These are phyloP conservation scores for Leavenworthia alabamica DNA, from an alignment of 345 rosid species.

Conservation along the genomic window DNA sequence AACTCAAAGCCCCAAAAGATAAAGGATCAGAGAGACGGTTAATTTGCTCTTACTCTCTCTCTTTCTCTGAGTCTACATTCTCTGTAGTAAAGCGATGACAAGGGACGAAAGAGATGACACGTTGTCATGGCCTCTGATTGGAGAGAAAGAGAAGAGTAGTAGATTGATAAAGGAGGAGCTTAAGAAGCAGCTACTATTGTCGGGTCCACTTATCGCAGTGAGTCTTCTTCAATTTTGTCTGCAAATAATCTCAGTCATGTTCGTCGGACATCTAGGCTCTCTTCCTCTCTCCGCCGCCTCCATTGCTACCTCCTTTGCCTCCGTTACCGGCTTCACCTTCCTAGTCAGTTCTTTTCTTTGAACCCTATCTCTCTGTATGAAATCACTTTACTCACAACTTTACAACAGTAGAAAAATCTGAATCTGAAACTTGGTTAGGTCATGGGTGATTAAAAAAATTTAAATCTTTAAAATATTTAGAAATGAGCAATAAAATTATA, in stretches of 20 bases:
- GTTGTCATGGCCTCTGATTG: slow-evolving; percentile 16
- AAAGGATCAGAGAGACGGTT: neutral
- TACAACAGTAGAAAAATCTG: neutral
- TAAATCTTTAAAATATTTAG: neutral
- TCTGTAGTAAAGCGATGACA: neutral
- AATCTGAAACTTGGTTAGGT: neutral
- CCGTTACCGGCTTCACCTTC: slow-evolving; percentile 43
- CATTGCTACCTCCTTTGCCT: slow-evolving; percentile 45
- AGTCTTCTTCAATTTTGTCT: slow-evolving; percentile 26
- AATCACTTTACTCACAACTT: too few species aligned
- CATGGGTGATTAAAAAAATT: neutral
- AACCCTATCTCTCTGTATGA: neutral
- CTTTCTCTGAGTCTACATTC: neutral
- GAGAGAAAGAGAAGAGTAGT: neutral
- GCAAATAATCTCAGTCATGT: slow-evolving; percentile 40
- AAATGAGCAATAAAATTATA: neutral
- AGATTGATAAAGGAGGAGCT: slow-evolving; percentile 17
- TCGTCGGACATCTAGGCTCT: slow-evolving; percentile 63
- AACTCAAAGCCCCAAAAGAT: slow-evolving; percentile 6
- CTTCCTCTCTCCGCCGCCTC: slow-evolving; percentile 43
- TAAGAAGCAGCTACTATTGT: slow-evolving; percentile 27
- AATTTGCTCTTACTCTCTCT: neutral
- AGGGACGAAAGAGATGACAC: neutral
- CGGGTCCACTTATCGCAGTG: slow-evolving; percentile 19
- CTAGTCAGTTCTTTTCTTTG: slow-evolving; percentile 20